Conservation (phyloP, 177 flowering plant species). For the Vitis hybrid region DNA sequence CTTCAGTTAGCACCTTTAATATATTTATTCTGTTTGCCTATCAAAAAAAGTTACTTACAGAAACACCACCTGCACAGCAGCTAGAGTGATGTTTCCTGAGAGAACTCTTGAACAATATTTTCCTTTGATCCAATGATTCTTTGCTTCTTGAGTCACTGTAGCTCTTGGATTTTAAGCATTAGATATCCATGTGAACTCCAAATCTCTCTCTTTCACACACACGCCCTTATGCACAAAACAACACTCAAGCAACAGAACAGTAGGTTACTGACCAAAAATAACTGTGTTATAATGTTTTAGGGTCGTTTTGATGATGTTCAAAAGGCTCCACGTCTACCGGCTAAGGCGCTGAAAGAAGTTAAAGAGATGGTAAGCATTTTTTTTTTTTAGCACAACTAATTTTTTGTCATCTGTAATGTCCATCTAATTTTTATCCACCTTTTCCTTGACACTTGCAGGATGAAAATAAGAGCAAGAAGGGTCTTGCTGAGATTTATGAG, state of each 20-base stretch:
- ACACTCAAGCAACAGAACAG: too few species aligned
- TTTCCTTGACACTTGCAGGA: constrained; percentile 52
- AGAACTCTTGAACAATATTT: too few species aligned
- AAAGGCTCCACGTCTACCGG: constrained; percentile 48
- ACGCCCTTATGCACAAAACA: neutral
- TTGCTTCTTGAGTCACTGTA: neutral
- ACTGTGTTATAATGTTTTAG: constrained; percentile 35
- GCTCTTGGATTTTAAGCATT: neutral
- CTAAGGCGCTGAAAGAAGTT: constrained; percentile 67
- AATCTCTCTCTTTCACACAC: neutral
- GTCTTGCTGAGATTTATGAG: constrained; percentile 93
- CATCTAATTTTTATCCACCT: neutral
- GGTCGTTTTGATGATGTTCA: constrained; percentile 81
- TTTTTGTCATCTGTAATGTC: neutral
- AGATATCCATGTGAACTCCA: too few species aligned
- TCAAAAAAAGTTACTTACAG: too few species aligned
- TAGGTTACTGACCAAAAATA: neutral
- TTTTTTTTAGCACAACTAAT: neutral
- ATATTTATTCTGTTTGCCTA: too few species aligned
- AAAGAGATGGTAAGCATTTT: constrained; percentile 66
- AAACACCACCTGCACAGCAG: too few species aligned
- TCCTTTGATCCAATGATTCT: neutral
- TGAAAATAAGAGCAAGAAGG: constrained; percentile 93
- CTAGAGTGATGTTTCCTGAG: too few species aligned
- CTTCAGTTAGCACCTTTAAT: too few species aligned